These are phyloP conservation scores for Fusarium torulosum DNA, from an alignment of 2,329 filamentous ascomycete species.

Conservation along the genomic window DNA sequence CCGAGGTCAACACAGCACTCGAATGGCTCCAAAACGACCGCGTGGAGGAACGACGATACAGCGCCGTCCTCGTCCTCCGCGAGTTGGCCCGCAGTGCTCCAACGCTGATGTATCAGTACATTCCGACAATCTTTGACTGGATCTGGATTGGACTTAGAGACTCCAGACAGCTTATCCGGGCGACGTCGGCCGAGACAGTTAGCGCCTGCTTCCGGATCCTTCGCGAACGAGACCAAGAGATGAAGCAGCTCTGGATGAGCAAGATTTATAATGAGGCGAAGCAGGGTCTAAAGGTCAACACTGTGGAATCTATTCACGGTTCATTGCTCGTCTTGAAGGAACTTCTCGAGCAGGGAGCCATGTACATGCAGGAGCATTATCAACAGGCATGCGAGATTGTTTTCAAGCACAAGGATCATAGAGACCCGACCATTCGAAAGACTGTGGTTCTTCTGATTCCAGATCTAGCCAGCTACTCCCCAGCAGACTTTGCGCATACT, in stretches of 20 bases:
- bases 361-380: slow-evolving; percentile 99
- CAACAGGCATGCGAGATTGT: slow-evolving; percentile 93
- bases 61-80: slow-evolving; percentile 88
- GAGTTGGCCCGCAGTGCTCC: slow-evolving; percentile 94
- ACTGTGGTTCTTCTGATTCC: slow-evolving; percentile 94
- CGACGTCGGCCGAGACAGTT: slow-evolving; percentile 91
- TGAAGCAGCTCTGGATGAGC: slow-evolving; percentile 88
- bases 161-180: slow-evolving; percentile 88
- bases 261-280: slow-evolving; percentile 91
- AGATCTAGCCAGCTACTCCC: slow-evolving; percentile 91
- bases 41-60: slow-evolving; percentile 92
- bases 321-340: slow-evolving; percentile 93
- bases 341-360: slow-evolving; percentile 91
- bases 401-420: slow-evolving; percentile 91
- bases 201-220: slow-evolving; percentile 97
- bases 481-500: slow-evolving; percentile 85
- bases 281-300: slow-evolving; percentile 81
- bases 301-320: slow-evolving; percentile 91
- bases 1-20: slow-evolving; percentile 93
- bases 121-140: slow-evolving; percentile 93
- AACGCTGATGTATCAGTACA: slow-evolving; percentile 94
- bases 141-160: slow-evolving; percentile 96
- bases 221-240: slow-evolving; percentile 87
- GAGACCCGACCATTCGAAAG: slow-evolving; percentile 86
- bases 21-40: slow-evolving; percentile 98